phyloP scores from a whole-genome alignment of 495 filamentous ascomycete species.

The Podospora didyma region DNA sequence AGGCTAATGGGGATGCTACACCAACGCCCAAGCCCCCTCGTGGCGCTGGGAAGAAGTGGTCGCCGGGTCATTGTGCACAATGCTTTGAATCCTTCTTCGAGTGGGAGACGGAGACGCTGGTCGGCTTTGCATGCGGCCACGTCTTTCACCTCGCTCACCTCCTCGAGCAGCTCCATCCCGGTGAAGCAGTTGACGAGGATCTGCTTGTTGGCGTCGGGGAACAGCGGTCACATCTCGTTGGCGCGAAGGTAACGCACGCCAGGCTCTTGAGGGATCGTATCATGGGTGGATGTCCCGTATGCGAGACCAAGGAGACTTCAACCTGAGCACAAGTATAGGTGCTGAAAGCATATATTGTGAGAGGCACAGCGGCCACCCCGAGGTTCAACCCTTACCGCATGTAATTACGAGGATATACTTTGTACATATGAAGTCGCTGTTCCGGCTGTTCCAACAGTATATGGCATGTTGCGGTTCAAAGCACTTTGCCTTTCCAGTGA shows the following conservation, averaged over 20 bases:
- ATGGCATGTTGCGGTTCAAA: too few relatives aligned
- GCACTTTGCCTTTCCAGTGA: too few relatives aligned
- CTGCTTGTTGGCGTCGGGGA: conserved; percentile 31
- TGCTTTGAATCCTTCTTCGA: conserved; percentile 58
- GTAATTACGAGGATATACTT: too few relatives aligned
- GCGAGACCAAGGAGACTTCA: conserved; percentile 25
- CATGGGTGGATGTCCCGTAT: conserved; percentile 66
- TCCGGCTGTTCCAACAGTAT: too few relatives aligned
- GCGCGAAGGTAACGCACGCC: conserved; percentile 86
- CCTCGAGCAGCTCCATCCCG: conserved; percentile 47
- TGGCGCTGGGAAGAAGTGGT: conserved; percentile 19
- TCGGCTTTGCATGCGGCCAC: conserved; percentile 90
- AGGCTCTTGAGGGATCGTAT: conserved; percentile 70
- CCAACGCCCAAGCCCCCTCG: neutral
- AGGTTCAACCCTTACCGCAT: too few relatives aligned
- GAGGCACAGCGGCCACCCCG: too few relatives aligned
- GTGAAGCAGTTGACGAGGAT: conserved; percentile 23
- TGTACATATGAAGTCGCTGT: too few relatives aligned
- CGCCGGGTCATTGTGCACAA: conserved; percentile 56
- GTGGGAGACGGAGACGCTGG: conserved; percentile 69
- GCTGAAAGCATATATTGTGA: too few relatives aligned
- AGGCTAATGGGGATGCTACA: conserved; percentile 17
- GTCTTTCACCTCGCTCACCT: conserved; percentile 86
- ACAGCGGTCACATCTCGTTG: conserved; percentile 48
- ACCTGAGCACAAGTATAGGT: too few relatives aligned